Conservation (phyloP, 495 filamentous ascomycete species). For the Ascodesmis nigricans region DNA sequence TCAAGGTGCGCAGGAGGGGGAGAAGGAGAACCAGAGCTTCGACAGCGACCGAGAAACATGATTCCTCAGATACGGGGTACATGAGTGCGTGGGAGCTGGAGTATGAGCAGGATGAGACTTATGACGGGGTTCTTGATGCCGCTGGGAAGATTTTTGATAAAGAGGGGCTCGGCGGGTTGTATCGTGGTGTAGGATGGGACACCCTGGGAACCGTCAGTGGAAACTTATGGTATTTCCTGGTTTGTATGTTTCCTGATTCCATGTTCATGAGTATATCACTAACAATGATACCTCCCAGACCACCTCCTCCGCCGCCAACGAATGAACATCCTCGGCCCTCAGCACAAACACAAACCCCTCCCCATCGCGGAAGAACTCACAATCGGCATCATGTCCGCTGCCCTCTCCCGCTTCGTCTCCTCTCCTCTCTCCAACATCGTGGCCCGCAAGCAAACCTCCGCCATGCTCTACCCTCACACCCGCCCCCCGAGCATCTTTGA, state of each 20-base stretch:
- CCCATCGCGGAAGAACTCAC: slow-evolving; percentile 50
- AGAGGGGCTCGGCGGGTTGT: slow-evolving; percentile 51
- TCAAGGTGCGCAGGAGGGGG: not conserved
- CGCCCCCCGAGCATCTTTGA: slow-evolving; percentile 28
- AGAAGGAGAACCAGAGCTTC: not conserved
- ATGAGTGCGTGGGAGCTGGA: slow-evolving; percentile 18
- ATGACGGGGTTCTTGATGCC: slow-evolving; percentile 43
- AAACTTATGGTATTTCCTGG: slow-evolving; percentile 20
- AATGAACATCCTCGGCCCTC: slow-evolving; percentile 23
- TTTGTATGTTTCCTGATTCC: slow-evolving; percentile 12
- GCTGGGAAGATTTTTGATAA: slow-evolving; percentile 45
- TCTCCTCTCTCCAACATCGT: slow-evolving; percentile 71
- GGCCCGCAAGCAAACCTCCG: slow-evolving; percentile 53
- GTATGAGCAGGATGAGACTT: slow-evolving; percentile 25
- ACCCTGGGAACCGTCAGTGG: slow-evolving; percentile 39
- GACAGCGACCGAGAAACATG: no score
- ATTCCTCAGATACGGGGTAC: no score
- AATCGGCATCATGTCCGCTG: slow-evolving; percentile 56
- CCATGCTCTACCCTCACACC: slow-evolving; percentile 24
- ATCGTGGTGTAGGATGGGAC: slow-evolving; percentile 50
- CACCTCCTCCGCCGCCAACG: slow-evolving; percentile 41
- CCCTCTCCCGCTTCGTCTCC: slow-evolving; percentile 54
- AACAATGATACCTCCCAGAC: slow-evolving; percentile 73
- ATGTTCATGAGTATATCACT: slow-evolving; percentile 31
- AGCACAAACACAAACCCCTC: slow-evolving; percentile 30